Percentiles rank a stretch among this genome's conserved stretches.
These are phyloP conservation scores for Sarcodon aspratus DNA, from an alignment of 768 basidiomycete species.

Conservation along the genomic window DNA sequence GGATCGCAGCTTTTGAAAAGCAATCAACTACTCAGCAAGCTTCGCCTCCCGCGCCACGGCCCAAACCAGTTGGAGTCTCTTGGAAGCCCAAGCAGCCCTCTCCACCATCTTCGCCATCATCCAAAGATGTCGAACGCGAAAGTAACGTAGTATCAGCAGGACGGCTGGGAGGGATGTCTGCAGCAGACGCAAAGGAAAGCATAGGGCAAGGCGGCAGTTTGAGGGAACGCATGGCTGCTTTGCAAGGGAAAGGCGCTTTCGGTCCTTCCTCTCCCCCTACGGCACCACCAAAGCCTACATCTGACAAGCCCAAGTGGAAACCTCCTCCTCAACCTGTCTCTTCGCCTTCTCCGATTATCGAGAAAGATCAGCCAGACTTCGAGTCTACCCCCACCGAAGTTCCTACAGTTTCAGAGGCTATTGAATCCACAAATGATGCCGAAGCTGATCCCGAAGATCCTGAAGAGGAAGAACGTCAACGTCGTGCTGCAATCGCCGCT, in stretches of 20 bases:
- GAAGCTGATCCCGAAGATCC: constrained; percentile 31
- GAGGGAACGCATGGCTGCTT: constrained; percentile 91
- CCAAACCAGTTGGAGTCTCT: constrained; percentile 43
- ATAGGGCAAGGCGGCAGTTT: constrained; percentile 73
- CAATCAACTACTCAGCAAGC: constrained; percentile 33
- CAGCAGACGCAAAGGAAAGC: constrained; percentile 80
- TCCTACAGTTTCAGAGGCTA: constrained; percentile 8
- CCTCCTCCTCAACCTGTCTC: constrained; percentile 46
- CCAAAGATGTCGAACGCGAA: constrained; percentile 8
- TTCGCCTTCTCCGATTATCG: constrained; percentile 31
- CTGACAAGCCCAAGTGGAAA: constrained; percentile 81
- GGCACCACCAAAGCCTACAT: constrained; percentile 47
- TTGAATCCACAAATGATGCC: constrained; percentile 15
- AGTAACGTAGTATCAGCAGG: constrained; percentile 1
- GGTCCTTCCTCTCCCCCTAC: constrained; percentile 30
- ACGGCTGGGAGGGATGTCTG: constrained; percentile 49
- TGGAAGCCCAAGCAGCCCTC: constrained; percentile 64
- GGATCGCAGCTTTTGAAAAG: constrained; percentile 80
- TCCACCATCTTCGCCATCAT: constrained; percentile 24
- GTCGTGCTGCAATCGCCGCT: constrained; percentile 80
- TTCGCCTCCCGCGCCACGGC: constrained; percentile 27
- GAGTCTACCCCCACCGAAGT: constrained; percentile 1
- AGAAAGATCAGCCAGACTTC: constrained; percentile 15
- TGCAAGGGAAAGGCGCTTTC: constrained; percentile 78
- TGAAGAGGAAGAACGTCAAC: constrained; percentile 65